Percentiles rank a stretch among this genome's conserved stretches.
Conservation (phyloP, 441 rosid species). For the Geranium incanum region DNA sequence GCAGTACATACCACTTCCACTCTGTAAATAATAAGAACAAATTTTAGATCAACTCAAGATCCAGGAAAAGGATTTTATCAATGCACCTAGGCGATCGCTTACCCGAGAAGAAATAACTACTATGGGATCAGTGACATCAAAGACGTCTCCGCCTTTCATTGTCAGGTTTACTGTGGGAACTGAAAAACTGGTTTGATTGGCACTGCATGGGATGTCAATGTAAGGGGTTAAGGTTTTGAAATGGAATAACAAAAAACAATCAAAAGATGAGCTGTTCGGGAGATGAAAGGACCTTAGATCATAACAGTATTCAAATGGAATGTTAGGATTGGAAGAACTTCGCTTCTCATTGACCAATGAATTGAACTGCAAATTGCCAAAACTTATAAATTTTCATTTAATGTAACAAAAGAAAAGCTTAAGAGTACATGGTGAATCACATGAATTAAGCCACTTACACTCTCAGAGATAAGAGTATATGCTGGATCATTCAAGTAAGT, state of each 20-base stretch:
- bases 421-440: constrained; percentile 1
- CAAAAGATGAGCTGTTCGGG: constrained; percentile 1
- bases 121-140: constrained; percentile 49
- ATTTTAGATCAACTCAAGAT: constrained; percentile 9
- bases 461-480: constrained; percentile 51
- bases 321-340: constrained; percentile 21
- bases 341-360: constrained; percentile 42
- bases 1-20: constrained; percentile 39
- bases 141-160: constrained; percentile 69
- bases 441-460: constrained; percentile 39
- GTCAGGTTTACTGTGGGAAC: constrained; percentile 51
- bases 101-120: constrained; percentile 35
- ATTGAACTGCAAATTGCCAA: constrained; percentile 52
- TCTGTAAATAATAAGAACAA: constrained; percentile 35
- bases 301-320: constrained; percentile 83
- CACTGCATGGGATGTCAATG: constrained; percentile 31
- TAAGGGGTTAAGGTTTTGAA: constrained; percentile 15
- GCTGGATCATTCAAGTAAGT: constrained; percentile 76
- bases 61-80: constrained; percentile 3
- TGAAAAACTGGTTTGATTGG: constrained; percentile 34
- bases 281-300: constrained; percentile 39
- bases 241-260: constrained; percentile 12
- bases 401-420: background rate
- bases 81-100: constrained; percentile 22
- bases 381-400: constrained; percentile 6